A percentile compares a stretch with the other conserved stretches of the same genome.
Evolutionary conservation across 2,329 filamentous ascomycete genomes (phyloP).

Genomic region (Penicillium hordei): DNA sequence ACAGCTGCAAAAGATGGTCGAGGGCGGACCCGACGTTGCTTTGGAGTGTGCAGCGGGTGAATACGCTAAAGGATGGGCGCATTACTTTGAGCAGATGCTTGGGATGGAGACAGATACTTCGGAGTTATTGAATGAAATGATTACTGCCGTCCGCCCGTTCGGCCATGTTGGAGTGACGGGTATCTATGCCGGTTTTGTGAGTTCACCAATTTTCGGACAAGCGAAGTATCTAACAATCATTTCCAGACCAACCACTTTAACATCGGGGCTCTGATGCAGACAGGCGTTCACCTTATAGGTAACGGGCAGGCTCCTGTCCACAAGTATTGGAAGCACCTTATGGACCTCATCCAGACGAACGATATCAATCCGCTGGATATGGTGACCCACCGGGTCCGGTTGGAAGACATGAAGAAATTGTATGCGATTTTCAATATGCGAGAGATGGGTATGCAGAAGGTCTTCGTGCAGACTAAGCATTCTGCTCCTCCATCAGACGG

Average conservation of each 20-base stretch:
- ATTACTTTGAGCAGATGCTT: conserved; percentile 58
- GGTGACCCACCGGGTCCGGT: conserved; percentile 72
- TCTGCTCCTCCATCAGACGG: conserved; percentile 53
- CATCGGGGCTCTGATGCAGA: conserved; percentile 80
- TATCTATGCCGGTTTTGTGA: conserved; percentile 61
- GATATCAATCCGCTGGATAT: conserved; percentile 75
- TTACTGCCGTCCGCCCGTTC: conserved; percentile 55
- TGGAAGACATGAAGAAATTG: conserved; percentile 70
- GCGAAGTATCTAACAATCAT: background rate
- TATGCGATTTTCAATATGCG: conserved; percentile 61
- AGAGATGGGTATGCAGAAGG: conserved; percentile 72
- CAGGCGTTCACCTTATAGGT: conserved; percentile 75
- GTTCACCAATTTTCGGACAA: conserved; percentile 25
- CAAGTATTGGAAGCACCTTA: conserved; percentile 78
- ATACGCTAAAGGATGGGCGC: conserved; percentile 62
- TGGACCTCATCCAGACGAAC: conserved; percentile 64
- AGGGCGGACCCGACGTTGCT: conserved; percentile 70
- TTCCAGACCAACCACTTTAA: conserved; percentile 74
- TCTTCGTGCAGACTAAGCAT: conserved; percentile 65
- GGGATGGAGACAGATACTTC: conserved; percentile 83
- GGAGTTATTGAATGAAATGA: conserved; percentile 57
- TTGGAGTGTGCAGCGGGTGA: conserved; percentile 68
- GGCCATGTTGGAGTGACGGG: conserved; percentile 75
- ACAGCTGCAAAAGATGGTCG: conserved; percentile 70
- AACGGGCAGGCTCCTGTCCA: conserved; percentile 73